phyloP scores from a whole-genome alignment of 257 asterid genomes.

The Forsythia viridissima region DNA sequence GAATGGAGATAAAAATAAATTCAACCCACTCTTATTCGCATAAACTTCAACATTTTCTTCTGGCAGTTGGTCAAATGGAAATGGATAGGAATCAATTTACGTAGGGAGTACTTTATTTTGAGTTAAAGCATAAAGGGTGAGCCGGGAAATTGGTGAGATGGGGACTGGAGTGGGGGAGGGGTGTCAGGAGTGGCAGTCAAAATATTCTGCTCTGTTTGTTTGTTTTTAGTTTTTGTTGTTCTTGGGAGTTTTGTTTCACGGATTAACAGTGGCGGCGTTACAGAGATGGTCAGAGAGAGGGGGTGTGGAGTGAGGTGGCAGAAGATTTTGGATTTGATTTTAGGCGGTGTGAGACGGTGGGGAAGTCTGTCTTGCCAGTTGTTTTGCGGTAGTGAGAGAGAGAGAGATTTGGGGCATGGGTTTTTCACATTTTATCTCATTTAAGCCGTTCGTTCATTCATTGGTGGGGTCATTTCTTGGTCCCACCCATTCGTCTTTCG shows the following conservation, averaged over 20 bases:
- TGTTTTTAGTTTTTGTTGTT: conserved; percentile 7
- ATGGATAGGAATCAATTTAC: neutral
- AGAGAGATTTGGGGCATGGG: neutral
- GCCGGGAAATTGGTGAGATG: conserved; percentile 29
- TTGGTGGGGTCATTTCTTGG: conserved; percentile 19
- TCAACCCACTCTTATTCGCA: conserved; percentile 26
- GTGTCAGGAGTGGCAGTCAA: conserved; percentile 28
- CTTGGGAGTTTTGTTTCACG: neutral
- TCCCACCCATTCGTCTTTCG: neutral
- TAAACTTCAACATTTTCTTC: conserved; percentile 26
- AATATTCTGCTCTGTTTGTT: conserved; percentile 30
- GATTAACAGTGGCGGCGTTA: conserved; percentile 18
- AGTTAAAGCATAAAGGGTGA: conserved; percentile 22
- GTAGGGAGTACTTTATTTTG: conserved; percentile 12
- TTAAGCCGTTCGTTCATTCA: conserved; percentile 32
- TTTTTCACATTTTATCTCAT: conserved; percentile 18
- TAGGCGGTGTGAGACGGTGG: conserved; percentile 27
- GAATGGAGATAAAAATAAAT: neutral
- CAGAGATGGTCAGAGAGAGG: neutral
- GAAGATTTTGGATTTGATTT: conserved; percentile 1
- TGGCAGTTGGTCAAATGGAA: conserved; percentile 18
- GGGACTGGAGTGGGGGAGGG: no score
- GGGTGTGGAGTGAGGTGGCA: conserved; percentile 15
- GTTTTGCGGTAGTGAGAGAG: neutral
- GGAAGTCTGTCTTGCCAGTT: conserved; percentile 5